A percentile compares a stretch with the other conserved stretches of the same genome.
These are phyloP conservation scores for Dendryphion nanum DNA, from an alignment of 2,329 filamentous ascomycete species.

Conservation along the genomic window DNA sequence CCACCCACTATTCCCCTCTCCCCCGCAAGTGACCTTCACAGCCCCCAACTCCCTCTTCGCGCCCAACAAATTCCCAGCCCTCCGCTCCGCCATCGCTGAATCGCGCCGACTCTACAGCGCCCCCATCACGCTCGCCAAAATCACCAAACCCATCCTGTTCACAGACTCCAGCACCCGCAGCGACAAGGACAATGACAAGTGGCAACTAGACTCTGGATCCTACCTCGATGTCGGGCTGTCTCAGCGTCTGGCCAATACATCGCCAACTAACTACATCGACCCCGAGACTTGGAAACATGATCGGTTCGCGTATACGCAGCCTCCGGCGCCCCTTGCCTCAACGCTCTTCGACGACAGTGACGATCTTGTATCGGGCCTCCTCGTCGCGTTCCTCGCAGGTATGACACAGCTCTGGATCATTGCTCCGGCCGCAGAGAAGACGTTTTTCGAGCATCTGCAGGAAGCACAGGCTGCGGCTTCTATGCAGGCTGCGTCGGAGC, in stretches of 20 bases:
- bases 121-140: conserved; percentile 17
- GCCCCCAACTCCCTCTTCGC: conserved; percentile 11
- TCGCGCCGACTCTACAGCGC: conserved; percentile 27
- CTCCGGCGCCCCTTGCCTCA: conserved; percentile 16
- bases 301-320: conserved; percentile 19
- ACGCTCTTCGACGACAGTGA: conserved; percentile 11
- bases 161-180: conserved; percentile 16
- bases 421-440: conserved; percentile 30
- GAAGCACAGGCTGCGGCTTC: conserved; percentile 29
- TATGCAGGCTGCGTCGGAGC: conserved; percentile 11
- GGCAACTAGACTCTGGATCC: conserved; percentile 23
- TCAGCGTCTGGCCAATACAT: conserved; percentile 28
- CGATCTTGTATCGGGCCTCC: conserved; percentile 21
- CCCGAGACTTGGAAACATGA: conserved; percentile 25
- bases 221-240: conserved; percentile 33
- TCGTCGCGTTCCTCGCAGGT: conserved; percentile 29
- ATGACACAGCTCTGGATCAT: conserved; percentile 38
- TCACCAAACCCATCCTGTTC: conserved; percentile 20
- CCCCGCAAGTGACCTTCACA: conserved; percentile 28
- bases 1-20: conserved; percentile 35
- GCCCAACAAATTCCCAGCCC: conserved; percentile 18
- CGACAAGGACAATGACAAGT: conserved; percentile 20
- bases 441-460: conserved; percentile 29
- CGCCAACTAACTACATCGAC: conserved; percentile 18
- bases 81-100: conserved; percentile 33